phyloP scores from a whole-genome alignment of 805 yeast genomes.

The Nakazawaea anatomiae region DNA sequence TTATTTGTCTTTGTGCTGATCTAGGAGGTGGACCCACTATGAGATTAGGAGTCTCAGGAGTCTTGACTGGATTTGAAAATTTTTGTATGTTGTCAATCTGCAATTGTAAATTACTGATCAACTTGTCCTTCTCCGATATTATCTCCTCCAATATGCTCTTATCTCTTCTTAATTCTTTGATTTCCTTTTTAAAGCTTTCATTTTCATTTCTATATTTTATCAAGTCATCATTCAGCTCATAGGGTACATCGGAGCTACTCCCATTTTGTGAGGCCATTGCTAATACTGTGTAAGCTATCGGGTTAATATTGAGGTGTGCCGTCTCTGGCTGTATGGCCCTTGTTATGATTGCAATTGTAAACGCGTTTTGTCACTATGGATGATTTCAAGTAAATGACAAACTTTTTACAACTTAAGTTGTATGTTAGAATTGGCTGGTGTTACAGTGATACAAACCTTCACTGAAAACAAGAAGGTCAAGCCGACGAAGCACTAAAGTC shows the following conservation, averaged over 20 bases:
- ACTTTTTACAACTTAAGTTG: too few species aligned
- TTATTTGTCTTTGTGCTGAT: slow-evolving; percentile 27
- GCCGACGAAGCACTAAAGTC: too few species aligned
- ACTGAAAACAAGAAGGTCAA: too few species aligned
- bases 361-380: too few species aligned
- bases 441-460: too few species aligned
- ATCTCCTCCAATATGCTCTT: slow-evolving; percentile 6
- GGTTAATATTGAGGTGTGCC: too few species aligned
- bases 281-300: too few species aligned
- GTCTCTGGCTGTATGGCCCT: too few species aligned
- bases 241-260: background rate
- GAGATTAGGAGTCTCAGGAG: background rate
- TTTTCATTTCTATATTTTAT: background rate
- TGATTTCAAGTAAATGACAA: too few species aligned
- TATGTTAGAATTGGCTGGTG: too few species aligned
- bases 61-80: background rate
- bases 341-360: too few species aligned
- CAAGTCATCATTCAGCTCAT: background rate
- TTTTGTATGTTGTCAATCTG: slow-evolving; percentile 3
- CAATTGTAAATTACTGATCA: slow-evolving; percentile 9
- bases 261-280: background rate
- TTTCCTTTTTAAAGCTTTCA: slow-evolving; percentile 1
- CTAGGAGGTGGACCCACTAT: slow-evolving; percentile 28
- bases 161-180: background rate
- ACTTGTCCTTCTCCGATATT: slow-evolving; percentile 6